phyloP scores from a whole-genome alignment of 164 flowering plant genomes.

The Saururus chinensis region DNA sequence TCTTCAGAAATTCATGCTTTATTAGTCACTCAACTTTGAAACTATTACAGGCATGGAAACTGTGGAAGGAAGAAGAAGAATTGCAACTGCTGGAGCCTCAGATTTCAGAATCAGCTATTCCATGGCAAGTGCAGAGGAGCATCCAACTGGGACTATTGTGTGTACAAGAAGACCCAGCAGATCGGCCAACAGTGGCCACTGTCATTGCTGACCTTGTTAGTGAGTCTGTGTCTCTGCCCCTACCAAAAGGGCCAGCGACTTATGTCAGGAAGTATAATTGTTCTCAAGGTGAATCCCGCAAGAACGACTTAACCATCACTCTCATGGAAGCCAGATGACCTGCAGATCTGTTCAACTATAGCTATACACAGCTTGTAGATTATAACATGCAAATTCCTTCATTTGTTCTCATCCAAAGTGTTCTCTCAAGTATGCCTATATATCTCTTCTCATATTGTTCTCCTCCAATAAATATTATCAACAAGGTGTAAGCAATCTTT shows the following conservation, averaged over 20 bases:
- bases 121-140: neutral
- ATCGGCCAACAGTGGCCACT: slow-evolving; percentile 4
- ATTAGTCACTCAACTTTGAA: neutral
- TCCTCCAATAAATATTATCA: too few species aligned
- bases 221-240: neutral
- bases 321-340: neutral
- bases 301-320: neutral
- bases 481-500: too few species aligned
- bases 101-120: neutral
- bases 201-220: neutral
- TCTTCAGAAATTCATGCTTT: too few species aligned
- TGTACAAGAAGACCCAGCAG: slow-evolving; percentile 6
- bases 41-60: slow-evolving; percentile 1
- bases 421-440: too few species aligned
- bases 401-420: too few species aligned
- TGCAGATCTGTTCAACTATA: neutral
- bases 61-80: slow-evolving; percentile 1
- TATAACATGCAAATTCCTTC: too few species aligned
- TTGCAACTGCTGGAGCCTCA: slow-evolving; percentile 3
- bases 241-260: slow-evolving; percentile 1
- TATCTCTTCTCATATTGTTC: too few species aligned
- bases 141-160: slow-evolving; percentile 5
- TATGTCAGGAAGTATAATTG: neutral
- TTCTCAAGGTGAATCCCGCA: neutral
- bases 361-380: too few species aligned